These are phyloP conservation scores for Boletus eberwhitei DNA, from an alignment of 768 basidiomycete genomes.

Conservation along the genomic window DNA sequence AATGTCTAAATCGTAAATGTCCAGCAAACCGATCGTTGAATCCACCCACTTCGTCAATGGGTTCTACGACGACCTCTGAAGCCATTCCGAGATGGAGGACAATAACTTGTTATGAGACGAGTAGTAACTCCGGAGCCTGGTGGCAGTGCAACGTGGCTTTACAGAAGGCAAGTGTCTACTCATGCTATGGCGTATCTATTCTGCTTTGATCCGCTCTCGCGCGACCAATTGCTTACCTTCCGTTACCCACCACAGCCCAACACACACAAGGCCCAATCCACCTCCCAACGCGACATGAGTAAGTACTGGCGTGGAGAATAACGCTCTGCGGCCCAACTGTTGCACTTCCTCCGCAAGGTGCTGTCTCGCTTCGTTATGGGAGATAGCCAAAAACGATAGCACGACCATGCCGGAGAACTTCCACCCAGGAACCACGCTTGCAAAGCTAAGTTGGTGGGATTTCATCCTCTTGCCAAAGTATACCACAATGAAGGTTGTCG, in stretches of 20 bases:
- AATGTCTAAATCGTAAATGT: conserved; percentile 10
- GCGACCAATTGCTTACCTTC: conserved; percentile 23
- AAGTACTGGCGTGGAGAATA: conserved; percentile 22
- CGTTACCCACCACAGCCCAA: conserved; percentile 31
- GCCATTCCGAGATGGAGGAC: conserved; percentile 20
- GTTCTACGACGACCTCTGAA: conserved; percentile 25
- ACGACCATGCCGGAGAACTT: conserved; percentile 21
- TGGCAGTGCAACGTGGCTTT: conserved; percentile 17
- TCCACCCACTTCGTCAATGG: conserved; percentile 31
- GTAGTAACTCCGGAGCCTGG: background rate
- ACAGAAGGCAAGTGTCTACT: background rate
- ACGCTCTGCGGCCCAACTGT: conserved; percentile 13
- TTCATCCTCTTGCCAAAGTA: conserved; percentile 41
- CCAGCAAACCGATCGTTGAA: background rate
- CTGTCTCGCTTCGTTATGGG: conserved; percentile 13
- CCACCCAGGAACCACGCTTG: conserved; percentile 24
- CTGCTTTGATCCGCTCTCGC: conserved; percentile 19
- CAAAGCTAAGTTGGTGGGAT: conserved; percentile 11
- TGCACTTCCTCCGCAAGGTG: conserved; percentile 14
- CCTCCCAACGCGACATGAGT: conserved; percentile 26
- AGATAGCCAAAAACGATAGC: conserved; percentile 25
- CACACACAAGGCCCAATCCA: conserved; percentile 24
- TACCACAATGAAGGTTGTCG: conserved; percentile 42
- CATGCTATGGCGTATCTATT: conserved; percentile 5
- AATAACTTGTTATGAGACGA: background rate